These are phyloP conservation scores for Penicillium sp. DNA, from an alignment of 2,329 filamentous ascomycete species.

Conservation along the genomic window DNA sequence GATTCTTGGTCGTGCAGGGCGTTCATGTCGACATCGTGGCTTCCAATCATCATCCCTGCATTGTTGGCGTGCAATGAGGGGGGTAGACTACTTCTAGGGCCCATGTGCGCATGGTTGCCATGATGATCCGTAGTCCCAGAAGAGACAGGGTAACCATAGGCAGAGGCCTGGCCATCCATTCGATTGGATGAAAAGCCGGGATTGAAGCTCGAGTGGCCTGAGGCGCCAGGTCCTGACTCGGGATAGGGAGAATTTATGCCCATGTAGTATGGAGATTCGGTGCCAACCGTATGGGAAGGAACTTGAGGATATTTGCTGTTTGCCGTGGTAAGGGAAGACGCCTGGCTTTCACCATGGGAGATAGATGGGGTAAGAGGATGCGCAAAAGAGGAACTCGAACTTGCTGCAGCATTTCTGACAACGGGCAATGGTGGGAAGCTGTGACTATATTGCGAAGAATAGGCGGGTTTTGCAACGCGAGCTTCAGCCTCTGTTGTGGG, in stretches of 20 bases:
- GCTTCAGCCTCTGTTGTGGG: conserved; percentile 35
- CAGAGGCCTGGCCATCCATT: conserved; percentile 20
- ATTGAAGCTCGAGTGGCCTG: conserved; percentile 27
- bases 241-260: conserved; percentile 50
- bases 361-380: conserved; percentile 35
- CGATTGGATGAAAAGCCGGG: conserved; percentile 19
- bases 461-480: conserved; percentile 27
- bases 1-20: conserved; percentile 49
- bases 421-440: conserved; percentile 27
- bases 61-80: conserved; percentile 17
- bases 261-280: conserved; percentile 42
- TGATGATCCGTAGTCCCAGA: conserved; percentile 19
- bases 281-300: conserved; percentile 43
- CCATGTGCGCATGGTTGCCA: conserved; percentile 15
- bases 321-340: conserved; percentile 21
- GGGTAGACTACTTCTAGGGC: conserved; percentile 19
- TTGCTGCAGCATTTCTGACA: conserved; percentile 20
- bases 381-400: conserved; percentile 22
- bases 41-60: conserved; percentile 66
- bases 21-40: conserved; percentile 74
- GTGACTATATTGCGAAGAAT: conserved; percentile 33
- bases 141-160: conserved; percentile 26
- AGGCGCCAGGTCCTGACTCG: conserved; percentile 19
- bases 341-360: conserved; percentile 21
- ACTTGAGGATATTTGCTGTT: conserved; percentile 31